Conservation (phyloP, 768 basidiomycete genomes). For the Neoboletus magnificus region DNA sequence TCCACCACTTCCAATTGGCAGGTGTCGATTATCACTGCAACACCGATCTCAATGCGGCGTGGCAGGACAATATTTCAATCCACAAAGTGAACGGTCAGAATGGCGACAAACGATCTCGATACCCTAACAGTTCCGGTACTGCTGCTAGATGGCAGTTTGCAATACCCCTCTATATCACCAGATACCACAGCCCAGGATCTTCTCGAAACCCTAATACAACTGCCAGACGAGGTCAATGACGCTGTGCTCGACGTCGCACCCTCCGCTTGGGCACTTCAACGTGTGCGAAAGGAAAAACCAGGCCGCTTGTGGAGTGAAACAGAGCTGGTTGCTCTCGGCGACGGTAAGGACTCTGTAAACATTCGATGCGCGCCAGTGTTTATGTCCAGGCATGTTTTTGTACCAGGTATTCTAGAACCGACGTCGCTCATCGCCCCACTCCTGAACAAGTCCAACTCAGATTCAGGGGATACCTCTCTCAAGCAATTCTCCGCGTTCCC, state of each 20-base stretch:
- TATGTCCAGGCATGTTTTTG: slow-evolving; percentile 6
- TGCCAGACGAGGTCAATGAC: slow-evolving; percentile 47
- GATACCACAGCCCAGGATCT: slow-evolving; percentile 60
- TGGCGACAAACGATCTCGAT: slow-evolving; percentile 31
- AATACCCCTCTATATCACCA: slow-evolving; percentile 56
- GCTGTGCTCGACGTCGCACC: slow-evolving; percentile 58
- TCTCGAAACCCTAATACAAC: slow-evolving; percentile 45
- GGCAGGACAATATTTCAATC: too few species aligned
- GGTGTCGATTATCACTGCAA: not conserved
- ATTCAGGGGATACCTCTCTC: slow-evolving; percentile 27
- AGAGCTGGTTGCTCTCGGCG: slow-evolving; percentile 60
- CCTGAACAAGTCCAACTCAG: slow-evolving; percentile 39
- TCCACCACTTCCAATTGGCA: not conserved
- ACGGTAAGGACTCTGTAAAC: slow-evolving; percentile 44
- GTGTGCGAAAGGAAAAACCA: slow-evolving; percentile 51
- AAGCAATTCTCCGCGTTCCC: slow-evolving; percentile 70
- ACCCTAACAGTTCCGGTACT: slow-evolving; percentile 56
- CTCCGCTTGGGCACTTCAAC: slow-evolving; percentile 67
- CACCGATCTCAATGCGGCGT: slow-evolving; percentile 1
- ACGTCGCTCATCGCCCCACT: slow-evolving; percentile 50
- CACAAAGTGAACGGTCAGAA: too few species aligned
- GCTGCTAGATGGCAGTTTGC: slow-evolving; percentile 54
- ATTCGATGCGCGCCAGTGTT: not conserved
- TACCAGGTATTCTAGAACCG: slow-evolving; percentile 48
- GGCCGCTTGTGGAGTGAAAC: slow-evolving; percentile 71